Evolutionary conservation across 805 yeast species (phyloP).

Genomic region (Candida hispaniensis): DNA sequence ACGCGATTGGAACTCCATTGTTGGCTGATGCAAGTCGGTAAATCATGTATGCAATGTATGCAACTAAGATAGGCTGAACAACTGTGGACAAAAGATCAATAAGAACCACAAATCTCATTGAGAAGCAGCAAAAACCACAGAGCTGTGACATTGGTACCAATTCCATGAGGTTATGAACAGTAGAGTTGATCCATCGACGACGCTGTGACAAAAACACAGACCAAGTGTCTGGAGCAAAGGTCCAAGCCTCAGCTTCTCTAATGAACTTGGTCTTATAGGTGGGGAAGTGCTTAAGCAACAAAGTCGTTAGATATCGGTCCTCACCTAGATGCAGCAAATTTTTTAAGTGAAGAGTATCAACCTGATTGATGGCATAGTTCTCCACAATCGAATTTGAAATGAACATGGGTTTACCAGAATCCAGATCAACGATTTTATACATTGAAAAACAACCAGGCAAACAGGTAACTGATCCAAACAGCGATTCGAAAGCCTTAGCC

Average conservation of each 20-base stretch:
- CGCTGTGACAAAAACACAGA: constrained; percentile 50
- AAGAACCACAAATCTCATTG: constrained; percentile 50
- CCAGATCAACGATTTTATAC: constrained; percentile 45
- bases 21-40: constrained; percentile 40
- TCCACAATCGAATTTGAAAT: constrained; percentile 51
- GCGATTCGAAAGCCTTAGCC: constrained; percentile 51
- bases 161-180: constrained; percentile 52
- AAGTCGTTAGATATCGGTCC: constrained; percentile 47
- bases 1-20: constrained; percentile 42
- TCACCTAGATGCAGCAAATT: constrained; percentile 52
- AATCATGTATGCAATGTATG: constrained; percentile 38
- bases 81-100: constrained; percentile 49
- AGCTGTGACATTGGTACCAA: constrained; percentile 47
- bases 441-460: constrained; percentile 55
- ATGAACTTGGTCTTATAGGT: constrained; percentile 45
- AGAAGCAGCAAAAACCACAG: constrained; percentile 57
- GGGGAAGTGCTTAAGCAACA: constrained; percentile 47
- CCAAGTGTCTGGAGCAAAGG: constrained; percentile 50
- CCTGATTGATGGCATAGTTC: constrained; percentile 44
- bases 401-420: constrained; percentile 47
- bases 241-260: constrained; percentile 48
- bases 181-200: constrained; percentile 59
- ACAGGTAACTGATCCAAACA: constrained; percentile 55
- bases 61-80: constrained; percentile 51
- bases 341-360: constrained; percentile 49